These are phyloP conservation scores for Annulohypoxylon stygium DNA, from an alignment of 495 filamentous ascomycete genomes.

Conservation along the genomic window DNA sequence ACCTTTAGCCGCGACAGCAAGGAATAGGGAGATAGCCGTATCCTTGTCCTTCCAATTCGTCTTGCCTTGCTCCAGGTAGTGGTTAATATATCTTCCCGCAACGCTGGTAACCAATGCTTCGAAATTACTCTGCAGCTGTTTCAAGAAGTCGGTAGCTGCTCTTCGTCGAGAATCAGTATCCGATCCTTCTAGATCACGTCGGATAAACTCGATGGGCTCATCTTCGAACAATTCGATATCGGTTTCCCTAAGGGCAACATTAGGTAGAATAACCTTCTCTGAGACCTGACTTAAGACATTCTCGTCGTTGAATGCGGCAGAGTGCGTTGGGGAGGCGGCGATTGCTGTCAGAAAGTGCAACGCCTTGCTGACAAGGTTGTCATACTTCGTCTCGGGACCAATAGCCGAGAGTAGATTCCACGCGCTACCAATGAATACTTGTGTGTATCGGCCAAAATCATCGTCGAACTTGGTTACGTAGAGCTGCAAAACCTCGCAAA, in stretches of 20 bases:
- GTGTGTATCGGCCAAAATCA: conserved; percentile 82
- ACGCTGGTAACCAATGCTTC: conserved; percentile 84
- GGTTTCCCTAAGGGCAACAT: conserved; percentile 87
- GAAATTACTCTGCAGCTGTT: conserved; percentile 87
- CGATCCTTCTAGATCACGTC: conserved; percentile 94
- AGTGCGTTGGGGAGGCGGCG: conserved; percentile 79
- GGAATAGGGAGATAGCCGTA: conserved; percentile 94
- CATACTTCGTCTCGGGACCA: conserved; percentile 90
- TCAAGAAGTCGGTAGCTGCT: conserved; percentile 93
- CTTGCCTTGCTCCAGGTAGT: conserved; percentile 77
- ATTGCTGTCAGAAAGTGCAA: conserved; percentile 94
- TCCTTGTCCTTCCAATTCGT: conserved; percentile 96
- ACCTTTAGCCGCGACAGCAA: conserved; percentile 93
- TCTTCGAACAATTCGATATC: conserved; percentile 98
- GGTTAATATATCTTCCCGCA: conserved; percentile 83
- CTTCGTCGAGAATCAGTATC: conserved; percentile 92
- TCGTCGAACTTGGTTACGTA: conserved; percentile 95
- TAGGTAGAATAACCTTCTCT: conserved; percentile 94
- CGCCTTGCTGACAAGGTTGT: conserved; percentile 93
- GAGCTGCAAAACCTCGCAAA: conserved; percentile 87
- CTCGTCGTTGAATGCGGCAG: conserved; percentile 85
- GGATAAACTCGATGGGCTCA: conserved; percentile 98
- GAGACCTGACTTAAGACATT: conserved; percentile 82
- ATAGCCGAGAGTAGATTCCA: conserved; percentile 91
- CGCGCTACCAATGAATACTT: conserved; percentile 85